Evolutionary conservation across 495 filamentous ascomycete species (phyloP).

Genomic region (Podospora pseudopauciseta): DNA sequence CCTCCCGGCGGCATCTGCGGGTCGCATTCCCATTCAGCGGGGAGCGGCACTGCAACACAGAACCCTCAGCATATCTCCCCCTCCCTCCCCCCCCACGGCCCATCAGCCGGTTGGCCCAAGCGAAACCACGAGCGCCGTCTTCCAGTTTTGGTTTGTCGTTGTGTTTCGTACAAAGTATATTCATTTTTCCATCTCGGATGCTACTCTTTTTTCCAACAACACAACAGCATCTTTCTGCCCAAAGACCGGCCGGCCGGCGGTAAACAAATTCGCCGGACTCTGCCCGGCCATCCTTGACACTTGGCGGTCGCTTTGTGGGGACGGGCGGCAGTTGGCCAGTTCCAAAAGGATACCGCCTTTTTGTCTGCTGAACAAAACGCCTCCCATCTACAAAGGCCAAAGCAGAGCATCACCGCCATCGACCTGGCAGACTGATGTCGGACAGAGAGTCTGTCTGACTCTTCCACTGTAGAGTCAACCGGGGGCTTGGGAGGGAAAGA

Average conservation of each 20-base stretch:
- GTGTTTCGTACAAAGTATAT: neutral
- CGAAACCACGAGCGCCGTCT: neutral
- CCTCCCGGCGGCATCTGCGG: conserved; percentile 12
- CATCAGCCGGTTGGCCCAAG: neutral
- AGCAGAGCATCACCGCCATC: neutral
- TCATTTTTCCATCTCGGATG: neutral
- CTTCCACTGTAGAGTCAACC: no score
- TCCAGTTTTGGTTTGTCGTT: neutral
- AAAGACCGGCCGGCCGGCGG: no score
- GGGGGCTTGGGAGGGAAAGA: neutral
- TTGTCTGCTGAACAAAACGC: neutral
- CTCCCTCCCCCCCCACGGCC: neutral
- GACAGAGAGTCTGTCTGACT: neutral
- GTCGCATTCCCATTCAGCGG: conserved; percentile 8
- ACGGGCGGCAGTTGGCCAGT: neutral
- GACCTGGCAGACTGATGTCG: neutral
- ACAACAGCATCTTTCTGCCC: no score
- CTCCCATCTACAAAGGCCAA: neutral
- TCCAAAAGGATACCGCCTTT: neutral
- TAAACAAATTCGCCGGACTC: neutral
- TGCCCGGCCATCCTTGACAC: neutral
- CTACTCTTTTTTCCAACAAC: neutral
- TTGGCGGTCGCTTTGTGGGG: neutral
- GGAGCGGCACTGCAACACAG: neutral
- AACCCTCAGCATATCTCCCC: neutral